A percentile compares a stretch with the other conserved stretches of the same genome.
These are phyloP conservation scores for Fonsecaea monophora DNA, from an alignment of 2,329 filamentous ascomycete species.

Conservation along the genomic window DNA sequence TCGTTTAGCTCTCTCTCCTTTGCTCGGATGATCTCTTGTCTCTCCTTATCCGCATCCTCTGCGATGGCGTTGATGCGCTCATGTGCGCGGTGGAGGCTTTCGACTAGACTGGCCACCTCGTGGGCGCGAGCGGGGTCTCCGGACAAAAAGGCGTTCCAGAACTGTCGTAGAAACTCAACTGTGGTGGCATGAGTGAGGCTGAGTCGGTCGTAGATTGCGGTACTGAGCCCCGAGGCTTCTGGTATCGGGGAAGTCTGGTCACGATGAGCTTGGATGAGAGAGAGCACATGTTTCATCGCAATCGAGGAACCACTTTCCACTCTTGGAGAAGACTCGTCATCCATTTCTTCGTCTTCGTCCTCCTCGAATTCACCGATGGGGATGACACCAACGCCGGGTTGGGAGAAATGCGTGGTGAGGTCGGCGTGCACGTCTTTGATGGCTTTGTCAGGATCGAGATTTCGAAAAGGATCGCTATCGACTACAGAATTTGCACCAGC, in stretches of 20 bases:
- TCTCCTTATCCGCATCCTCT: conserved; percentile 76
- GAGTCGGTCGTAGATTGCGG: conserved; percentile 65
- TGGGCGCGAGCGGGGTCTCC: conserved; percentile 80
- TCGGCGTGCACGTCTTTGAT: conserved; percentile 35
- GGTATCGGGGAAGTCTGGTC: conserved; percentile 49
- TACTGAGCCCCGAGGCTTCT: conserved; percentile 56
- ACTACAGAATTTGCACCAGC: conserved; percentile 51
- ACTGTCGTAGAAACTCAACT: conserved; percentile 94
- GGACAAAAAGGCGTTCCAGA: conserved; percentile 91
- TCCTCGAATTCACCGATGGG: conserved; percentile 34
- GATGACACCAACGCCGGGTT: conserved; percentile 36
- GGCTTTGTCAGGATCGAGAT: conserved; percentile 36
- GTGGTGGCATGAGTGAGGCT: conserved; percentile 87
- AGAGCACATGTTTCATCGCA: conserved; percentile 63
- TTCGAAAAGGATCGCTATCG: conserved; percentile 32
- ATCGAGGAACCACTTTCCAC: conserved; percentile 73
- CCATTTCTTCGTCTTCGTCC: conserved; percentile 42
- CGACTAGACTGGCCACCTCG: conserved; percentile 81
- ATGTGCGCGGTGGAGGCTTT: conserved; percentile 78
- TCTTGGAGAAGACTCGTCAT: conserved; percentile 55
- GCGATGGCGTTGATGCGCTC: conserved; percentile 82
- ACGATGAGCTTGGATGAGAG: conserved; percentile 65
- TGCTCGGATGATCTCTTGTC: conserved; percentile 69
- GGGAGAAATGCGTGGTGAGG: conserved; percentile 32
- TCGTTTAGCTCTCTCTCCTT: conserved; percentile 69